Evolutionary conservation across 108 stramenopile genomes (phyloP).

Genomic region (Skeletonema marinoi): DNA sequence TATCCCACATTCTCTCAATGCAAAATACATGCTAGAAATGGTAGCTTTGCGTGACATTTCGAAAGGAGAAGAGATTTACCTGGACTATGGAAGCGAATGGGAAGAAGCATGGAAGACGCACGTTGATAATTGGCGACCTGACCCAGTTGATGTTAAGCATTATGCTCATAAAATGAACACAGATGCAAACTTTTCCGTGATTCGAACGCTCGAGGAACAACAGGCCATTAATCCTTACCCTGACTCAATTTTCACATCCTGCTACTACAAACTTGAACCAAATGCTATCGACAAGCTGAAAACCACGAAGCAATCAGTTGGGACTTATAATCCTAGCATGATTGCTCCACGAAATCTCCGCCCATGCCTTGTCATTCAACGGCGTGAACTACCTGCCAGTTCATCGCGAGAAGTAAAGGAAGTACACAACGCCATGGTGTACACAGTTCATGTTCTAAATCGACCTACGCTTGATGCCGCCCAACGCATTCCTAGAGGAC

Average conservation of each 20-base stretch:
- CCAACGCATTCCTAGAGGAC: not conserved
- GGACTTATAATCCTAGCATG: not conserved
- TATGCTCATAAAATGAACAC: constrained; percentile 50
- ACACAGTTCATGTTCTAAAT: not conserved
- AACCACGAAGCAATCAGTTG: too few relatives aligned
- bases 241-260: constrained; percentile 23
- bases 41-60: constrained; percentile 57
- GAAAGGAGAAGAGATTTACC: constrained; percentile 58
- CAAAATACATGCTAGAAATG: constrained; percentile 45
- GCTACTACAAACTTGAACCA: not conserved
- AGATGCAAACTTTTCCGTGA: constrained; percentile 45
- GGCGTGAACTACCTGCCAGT: not conserved
- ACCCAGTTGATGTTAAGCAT: constrained; percentile 32
- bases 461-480: not conserved
- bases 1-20: constrained; percentile 26
- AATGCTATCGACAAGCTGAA: not conserved
- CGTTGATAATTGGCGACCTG: constrained; percentile 46
- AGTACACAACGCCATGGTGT: not conserved
- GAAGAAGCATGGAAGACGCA: constrained; percentile 72
- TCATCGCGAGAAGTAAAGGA: not conserved
- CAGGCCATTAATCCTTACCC: constrained; percentile 66
- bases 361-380: not conserved
- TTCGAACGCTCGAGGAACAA: constrained; percentile 75
- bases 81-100: constrained; percentile 80
- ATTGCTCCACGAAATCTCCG: not conserved